Evolutionary conservation across 306 rosid species (phyloP).

Genomic region (Alnus glutinosa): DNA sequence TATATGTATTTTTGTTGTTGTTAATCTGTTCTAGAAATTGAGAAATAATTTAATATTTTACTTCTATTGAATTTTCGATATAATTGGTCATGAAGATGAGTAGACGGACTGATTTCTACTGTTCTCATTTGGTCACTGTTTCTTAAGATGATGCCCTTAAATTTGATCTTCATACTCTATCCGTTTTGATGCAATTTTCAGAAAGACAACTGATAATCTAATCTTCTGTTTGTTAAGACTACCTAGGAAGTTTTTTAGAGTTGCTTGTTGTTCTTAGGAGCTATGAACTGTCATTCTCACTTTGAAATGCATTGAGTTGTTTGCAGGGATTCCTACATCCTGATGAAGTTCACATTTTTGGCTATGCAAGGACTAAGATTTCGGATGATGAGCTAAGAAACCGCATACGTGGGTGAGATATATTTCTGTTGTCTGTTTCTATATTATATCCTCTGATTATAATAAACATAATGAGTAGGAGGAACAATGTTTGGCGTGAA

Average conservation of each 20-base stretch:
- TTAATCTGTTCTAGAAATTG: background rate
- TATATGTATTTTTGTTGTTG: background rate
- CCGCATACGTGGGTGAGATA: constrained; percentile 74
- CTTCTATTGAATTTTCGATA: background rate
- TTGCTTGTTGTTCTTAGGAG: background rate
- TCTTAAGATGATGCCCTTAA: background rate
- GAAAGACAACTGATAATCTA: background rate
- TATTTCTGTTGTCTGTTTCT: background rate
- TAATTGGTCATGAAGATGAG: background rate
- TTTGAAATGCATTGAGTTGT: constrained; percentile 25
- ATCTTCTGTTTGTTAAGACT: constrained; percentile 1
- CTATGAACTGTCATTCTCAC: constrained; percentile 5
- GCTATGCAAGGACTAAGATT: constrained; percentile 91
- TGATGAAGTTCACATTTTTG: constrained; percentile 84
- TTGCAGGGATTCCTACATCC: constrained; percentile 75
- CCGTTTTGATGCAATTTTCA: background rate
- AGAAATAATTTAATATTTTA: background rate
- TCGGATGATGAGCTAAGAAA: constrained; percentile 75
- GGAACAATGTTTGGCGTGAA: background rate
- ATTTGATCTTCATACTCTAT: background rate
- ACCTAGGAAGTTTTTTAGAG: background rate
- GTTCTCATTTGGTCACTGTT: background rate
- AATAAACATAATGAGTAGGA: background rate
- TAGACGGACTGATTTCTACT: background rate
- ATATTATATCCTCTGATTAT: background rate